Evolutionary conservation across 345 rosid species (phyloP).

Genomic region (Passiflora organensis): DNA sequence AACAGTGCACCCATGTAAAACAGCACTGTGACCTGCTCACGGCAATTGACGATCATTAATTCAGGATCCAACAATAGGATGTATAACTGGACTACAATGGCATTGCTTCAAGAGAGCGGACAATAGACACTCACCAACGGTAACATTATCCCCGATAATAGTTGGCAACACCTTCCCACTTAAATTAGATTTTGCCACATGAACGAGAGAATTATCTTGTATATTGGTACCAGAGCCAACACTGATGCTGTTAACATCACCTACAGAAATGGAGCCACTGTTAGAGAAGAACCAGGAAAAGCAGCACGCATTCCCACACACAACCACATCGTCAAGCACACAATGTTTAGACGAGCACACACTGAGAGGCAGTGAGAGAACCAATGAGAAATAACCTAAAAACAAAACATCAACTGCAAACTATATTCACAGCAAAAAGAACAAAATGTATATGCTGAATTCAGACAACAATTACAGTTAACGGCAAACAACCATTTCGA

Average conservation of each 20-base stretch:
- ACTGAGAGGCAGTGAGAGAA: no score
- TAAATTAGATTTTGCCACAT: slow-evolving; percentile 87
- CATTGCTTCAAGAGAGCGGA: background rate
- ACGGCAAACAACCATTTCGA: no score
- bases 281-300: background rate
- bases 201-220: slow-evolving; percentile 94
- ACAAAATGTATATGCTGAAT: no score
- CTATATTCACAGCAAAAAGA: no score
- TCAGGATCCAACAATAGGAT: slow-evolving; percentile 4
- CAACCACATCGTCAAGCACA: background rate
- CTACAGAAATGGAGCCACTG: slow-evolving; percentile 20
- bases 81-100: background rate
- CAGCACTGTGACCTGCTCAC: slow-evolving; percentile 84
- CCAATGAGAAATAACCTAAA: no score
- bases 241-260: slow-evolving; percentile 77
- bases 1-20: slow-evolving; percentile 91
- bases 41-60: slow-evolving; percentile 13
- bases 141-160: slow-evolving; percentile 80
- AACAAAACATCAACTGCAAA: no score
- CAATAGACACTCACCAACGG: slow-evolving; percentile 55
- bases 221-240: slow-evolving; percentile 91
- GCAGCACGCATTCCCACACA: background rate
- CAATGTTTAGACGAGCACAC: background rate
- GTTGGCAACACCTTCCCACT: slow-evolving; percentile 87
- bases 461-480: no score